A percentile compares a stretch with the other conserved stretches of the same genome.
These are phyloP conservation scores for Chlamydomonas sp. DNA, from an alignment of 139 green algal species.

Conservation along the genomic window DNA sequence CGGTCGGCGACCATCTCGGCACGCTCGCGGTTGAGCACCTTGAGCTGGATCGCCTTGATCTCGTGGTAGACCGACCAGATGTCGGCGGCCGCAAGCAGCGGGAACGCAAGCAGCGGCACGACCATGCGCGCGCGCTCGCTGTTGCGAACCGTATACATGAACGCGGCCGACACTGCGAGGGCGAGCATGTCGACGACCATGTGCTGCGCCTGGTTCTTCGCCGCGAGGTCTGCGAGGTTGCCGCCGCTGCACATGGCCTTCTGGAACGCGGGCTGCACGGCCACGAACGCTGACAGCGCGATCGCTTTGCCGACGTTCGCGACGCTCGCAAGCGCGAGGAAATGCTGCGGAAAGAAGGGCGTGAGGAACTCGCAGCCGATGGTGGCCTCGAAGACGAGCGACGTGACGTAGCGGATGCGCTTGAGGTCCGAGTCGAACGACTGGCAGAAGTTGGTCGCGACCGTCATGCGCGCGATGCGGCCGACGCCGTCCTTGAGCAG, in stretches of 20 bases:
- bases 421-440: slow-evolving; percentile 89
- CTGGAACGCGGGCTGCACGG: slow-evolving; percentile 69
- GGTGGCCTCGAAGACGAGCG: slow-evolving; percentile 63
- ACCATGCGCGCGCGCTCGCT: slow-evolving; percentile 6
- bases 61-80: slow-evolving; percentile 66
- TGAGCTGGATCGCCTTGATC: slow-evolving; percentile 77
- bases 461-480: slow-evolving; percentile 66
- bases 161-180: slow-evolving; percentile 51
- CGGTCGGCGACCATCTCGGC: slow-evolving; percentile 66
- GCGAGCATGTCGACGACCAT: slow-evolving; percentile 86
- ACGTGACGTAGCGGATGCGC: slow-evolving; percentile 78
- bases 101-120: slow-evolving; percentile 58
- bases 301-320: slow-evolving; percentile 87
- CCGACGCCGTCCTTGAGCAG: slow-evolving; percentile 78
- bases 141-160: slow-evolving; percentile 40
- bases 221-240: slow-evolving; percentile 90
- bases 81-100: slow-evolving; percentile 56
- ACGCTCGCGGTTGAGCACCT: slow-evolving; percentile 77
- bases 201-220: slow-evolving; percentile 83
- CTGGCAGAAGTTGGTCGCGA: slow-evolving; percentile 67
- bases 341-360: slow-evolving; percentile 74
- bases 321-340: slow-evolving; percentile 72
- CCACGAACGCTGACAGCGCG: slow-evolving; percentile 78
- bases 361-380: slow-evolving; percentile 78
- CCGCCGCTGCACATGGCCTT: slow-evolving; percentile 66